phyloP scores from a whole-genome alignment of 2,329 filamentous ascomycete genomes.

The Chaetomiaceae sp. region DNA sequence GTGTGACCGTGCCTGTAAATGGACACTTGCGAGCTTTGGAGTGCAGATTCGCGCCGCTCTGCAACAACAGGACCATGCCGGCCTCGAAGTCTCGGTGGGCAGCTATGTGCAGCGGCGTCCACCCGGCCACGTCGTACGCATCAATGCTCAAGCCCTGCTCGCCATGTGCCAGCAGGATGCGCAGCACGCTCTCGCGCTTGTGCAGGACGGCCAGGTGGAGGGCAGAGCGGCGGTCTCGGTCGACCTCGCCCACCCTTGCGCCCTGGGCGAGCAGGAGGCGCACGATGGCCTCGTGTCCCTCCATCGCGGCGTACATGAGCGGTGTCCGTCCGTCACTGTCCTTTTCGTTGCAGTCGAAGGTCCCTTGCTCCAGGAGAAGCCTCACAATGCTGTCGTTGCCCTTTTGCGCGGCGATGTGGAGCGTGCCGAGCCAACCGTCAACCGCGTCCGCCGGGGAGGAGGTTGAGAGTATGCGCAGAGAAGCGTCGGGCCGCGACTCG shows the following conservation, averaged over 20 bases:
- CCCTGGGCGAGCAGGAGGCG: neutral
- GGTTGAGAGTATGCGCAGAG: neutral
- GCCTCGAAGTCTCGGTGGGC: neutral
- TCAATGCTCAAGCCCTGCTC: neutral
- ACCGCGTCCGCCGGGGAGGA: neutral
- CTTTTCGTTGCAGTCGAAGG: neutral
- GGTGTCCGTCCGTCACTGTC: constrained; percentile 1
- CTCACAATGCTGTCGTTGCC: constrained; percentile 4
- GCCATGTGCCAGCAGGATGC: neutral
- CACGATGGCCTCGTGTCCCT: neutral
- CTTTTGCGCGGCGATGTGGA: constrained; percentile 10
- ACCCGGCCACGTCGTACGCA: neutral
- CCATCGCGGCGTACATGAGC: neutral
- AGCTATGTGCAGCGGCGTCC: constrained; percentile 1
- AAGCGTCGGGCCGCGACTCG: neutral
- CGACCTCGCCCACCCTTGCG: neutral
- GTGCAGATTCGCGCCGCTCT: neutral
- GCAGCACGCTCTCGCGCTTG: neutral
- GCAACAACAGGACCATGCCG: neutral
- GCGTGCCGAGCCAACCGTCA: neutral
- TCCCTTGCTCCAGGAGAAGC: neutral
- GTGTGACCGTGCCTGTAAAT: too few species aligned
- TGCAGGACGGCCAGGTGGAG: neutral
- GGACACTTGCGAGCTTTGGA: neutral
- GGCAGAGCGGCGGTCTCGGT: neutral